Percentiles rank a stretch among this genome's conserved stretches.
phyloP scores from a whole-genome alignment of 2,329 filamentous ascomycete species.

The Alternaria sp. region DNA sequence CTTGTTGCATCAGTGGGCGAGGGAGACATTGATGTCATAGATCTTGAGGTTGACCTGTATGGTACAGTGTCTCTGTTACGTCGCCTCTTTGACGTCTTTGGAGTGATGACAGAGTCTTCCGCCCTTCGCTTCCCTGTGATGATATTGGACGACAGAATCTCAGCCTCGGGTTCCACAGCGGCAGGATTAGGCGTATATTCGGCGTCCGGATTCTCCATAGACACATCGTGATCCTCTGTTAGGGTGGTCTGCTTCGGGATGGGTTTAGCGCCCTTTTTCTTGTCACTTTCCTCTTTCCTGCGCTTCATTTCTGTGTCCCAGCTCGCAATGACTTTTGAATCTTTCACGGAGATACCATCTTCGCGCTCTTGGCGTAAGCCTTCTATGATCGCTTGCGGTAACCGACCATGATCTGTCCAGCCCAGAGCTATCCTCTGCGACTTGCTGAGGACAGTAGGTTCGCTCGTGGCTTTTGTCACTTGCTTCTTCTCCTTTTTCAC shows the following conservation, averaged over 20 bases:
- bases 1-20: background rate
- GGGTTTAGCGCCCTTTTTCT: conserved; percentile 4
- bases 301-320: conserved; percentile 20
- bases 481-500: conserved; percentile 27
- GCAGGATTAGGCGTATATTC: background rate
- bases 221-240: background rate
- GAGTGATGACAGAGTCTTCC: background rate
- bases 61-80: background rate
- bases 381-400: conserved; percentile 38
- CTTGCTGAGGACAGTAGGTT: conserved; percentile 34
- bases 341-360: conserved; percentile 28
- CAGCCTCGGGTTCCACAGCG: background rate
- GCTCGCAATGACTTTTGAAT: conserved; percentile 24
- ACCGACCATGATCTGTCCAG: conserved; percentile 34
- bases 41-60: background rate
- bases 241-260: background rate
- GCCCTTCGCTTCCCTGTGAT: conserved; percentile 17
- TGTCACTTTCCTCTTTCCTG: background rate
- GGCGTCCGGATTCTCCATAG: background rate
- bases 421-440: conserved; percentile 37
- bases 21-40: background rate
- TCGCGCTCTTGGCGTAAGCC: conserved; percentile 35
- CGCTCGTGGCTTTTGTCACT: conserved; percentile 21
- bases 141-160: background rate
- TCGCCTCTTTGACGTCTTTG: conserved; percentile 15